Evolutionary conservation across 192 early-diverging fungal species (phyloP).

Genomic region (Powellomyces hirtus): DNA sequence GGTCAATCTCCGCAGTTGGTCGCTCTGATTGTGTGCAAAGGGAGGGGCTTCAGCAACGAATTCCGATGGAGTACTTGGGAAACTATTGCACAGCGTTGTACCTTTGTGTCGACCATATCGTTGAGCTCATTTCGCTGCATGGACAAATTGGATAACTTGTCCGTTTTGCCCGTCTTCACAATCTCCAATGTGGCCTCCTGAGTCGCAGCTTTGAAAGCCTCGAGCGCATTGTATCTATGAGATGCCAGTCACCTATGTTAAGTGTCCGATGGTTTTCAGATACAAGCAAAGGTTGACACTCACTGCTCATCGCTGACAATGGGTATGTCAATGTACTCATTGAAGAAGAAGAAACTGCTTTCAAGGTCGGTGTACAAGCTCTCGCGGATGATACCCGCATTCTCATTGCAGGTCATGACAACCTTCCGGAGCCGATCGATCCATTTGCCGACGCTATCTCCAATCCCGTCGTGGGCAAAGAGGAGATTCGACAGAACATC

Average conservation of each 20-base stretch:
- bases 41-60: not conserved
- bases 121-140: slow-evolving; percentile 46
- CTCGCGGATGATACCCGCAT: slow-evolving; percentile 41
- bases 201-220: slow-evolving; percentile 41
- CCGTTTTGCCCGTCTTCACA: slow-evolving; percentile 59
- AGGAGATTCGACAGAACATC: slow-evolving; percentile 52
- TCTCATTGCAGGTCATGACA: slow-evolving; percentile 34
- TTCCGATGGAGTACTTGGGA: too few species aligned
- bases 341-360: slow-evolving; percentile 57
- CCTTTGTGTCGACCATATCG: slow-evolving; percentile 48
- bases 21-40: slow-evolving; percentile 30
- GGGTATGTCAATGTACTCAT: slow-evolving; percentile 54
- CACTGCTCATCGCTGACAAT: slow-evolving; percentile 60
- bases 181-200: slow-evolving; percentile 63
- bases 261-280: not conserved
- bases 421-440: slow-evolving; percentile 41
- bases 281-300: not conserved
- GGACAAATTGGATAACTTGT: slow-evolving; percentile 47
- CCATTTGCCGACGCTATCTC: slow-evolving; percentile 35
- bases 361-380: slow-evolving; percentile 47
- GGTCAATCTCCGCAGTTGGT: slow-evolving; percentile 46
- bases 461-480: slow-evolving; percentile 46
- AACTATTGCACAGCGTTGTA: too few species aligned
- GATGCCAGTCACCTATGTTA: not conserved
- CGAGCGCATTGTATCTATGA: slow-evolving; percentile 45